Evolutionary conservation across 371 early-diverging fungal genomes (phyloP).

Genomic region (Apophysomyces variabilis): DNA sequence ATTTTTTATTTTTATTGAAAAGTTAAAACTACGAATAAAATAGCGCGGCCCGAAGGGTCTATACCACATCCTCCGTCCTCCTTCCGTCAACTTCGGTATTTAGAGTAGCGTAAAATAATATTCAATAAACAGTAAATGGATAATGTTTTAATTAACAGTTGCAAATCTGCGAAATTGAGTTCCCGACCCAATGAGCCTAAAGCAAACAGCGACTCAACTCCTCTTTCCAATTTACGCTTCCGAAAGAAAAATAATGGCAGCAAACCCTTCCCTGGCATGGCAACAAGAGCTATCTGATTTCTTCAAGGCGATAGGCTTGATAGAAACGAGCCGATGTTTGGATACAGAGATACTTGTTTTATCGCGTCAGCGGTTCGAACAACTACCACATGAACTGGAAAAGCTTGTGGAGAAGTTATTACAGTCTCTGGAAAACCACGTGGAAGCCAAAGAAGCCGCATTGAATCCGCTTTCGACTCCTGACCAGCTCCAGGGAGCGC

Average conservation of each 20-base stretch:
- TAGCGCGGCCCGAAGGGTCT: too few species aligned
- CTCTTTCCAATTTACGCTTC: neutral
- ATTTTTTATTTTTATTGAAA: too few species aligned
- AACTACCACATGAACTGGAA: conserved; percentile 41
- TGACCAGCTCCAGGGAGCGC: conserved; percentile 18
- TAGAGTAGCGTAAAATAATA: too few species aligned
- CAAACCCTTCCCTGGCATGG: conserved; percentile 28
- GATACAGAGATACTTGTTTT: conserved; percentile 42
- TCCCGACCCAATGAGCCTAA: too few species aligned
- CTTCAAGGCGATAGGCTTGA: conserved; percentile 39
- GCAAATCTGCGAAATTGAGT: too few species aligned
- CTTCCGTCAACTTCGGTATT: too few species aligned
- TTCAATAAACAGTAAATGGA: too few species aligned
- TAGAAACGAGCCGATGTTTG: conserved; percentile 47
- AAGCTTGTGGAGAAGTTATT: conserved; percentile 39
- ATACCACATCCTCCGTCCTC: too few species aligned
- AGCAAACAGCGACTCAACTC: too few species aligned
- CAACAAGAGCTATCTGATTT: conserved; percentile 36
- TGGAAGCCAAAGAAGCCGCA: conserved; percentile 34
- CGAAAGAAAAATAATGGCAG: neutral
- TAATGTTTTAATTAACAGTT: too few species aligned
- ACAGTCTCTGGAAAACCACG: conserved; percentile 39
- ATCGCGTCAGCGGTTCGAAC: conserved; percentile 35
- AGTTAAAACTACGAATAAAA: too few species aligned
- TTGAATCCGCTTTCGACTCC: conserved; percentile 8